Conservation (phyloP, 2,329 filamentous ascomycete species). For the Colletotrichum godetiae region DNA sequence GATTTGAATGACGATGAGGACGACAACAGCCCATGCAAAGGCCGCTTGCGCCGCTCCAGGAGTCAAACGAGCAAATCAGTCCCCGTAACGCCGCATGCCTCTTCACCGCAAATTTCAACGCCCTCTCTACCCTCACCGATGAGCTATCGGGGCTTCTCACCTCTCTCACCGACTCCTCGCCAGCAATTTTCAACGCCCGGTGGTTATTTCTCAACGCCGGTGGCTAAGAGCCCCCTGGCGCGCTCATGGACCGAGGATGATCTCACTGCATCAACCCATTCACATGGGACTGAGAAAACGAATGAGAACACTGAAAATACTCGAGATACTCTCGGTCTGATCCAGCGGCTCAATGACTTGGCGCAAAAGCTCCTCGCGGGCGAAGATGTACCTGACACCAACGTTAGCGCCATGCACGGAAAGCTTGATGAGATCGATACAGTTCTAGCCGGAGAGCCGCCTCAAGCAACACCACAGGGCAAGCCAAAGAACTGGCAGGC, state of each 20-base stretch:
- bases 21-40: conserved; percentile 34
- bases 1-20: conserved; percentile 34
- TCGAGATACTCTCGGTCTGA: conserved; percentile 54
- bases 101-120: conserved; percentile 39
- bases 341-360: conserved; percentile 52
- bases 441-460: conserved; percentile 32
- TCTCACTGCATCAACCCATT: conserved; percentile 30
- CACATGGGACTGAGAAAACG: conserved; percentile 24
- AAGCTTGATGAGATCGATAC: conserved; percentile 53
- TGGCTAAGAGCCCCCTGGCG: conserved; percentile 35
- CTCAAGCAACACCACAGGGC: conserved; percentile 27
- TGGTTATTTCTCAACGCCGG: conserved; percentile 41
- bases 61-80: conserved; percentile 16
- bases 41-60: conserved; percentile 18
- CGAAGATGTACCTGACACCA: conserved; percentile 48
- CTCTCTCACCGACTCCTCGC: conserved; percentile 43
- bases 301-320: conserved; percentile 29
- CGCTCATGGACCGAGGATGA: conserved; percentile 36
- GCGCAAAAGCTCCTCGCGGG: conserved; percentile 49
- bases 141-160: conserved; percentile 44
- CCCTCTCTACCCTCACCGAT: conserved; percentile 40
- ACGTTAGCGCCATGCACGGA: conserved; percentile 42
- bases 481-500: conserved; percentile 36
- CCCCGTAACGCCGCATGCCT: conserved; percentile 18
- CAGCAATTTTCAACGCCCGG: conserved; percentile 42